Conservation (phyloP, 139 green algal genomes). For the Tetraselmis chui region DNA sequence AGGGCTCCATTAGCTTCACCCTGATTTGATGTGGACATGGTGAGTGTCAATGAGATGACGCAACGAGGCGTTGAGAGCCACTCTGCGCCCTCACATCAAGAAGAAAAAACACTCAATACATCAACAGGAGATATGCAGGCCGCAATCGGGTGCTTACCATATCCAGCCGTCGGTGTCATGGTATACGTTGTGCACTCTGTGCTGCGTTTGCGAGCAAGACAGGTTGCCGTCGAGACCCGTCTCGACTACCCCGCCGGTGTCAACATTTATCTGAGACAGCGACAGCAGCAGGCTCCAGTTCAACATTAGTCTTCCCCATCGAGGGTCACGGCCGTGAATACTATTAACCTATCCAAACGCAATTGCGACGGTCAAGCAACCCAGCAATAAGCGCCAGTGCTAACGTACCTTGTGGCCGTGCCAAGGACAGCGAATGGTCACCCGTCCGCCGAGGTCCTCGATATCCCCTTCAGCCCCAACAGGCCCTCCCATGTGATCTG, state of each 20-base stretch:
- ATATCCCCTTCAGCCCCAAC: slow-evolving; percentile 26
- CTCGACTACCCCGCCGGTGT: slow-evolving; percentile 12
- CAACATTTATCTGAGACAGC: slow-evolving; percentile 1
- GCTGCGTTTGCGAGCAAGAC: slow-evolving; percentile 9
- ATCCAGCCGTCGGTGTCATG: slow-evolving; percentile 11
- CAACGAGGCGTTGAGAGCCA: no score
- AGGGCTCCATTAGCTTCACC: background rate
- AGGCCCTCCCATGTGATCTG: slow-evolving; percentile 20
- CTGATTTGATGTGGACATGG: no score
- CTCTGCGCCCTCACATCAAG: no score
- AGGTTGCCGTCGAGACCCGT: slow-evolving; percentile 9
- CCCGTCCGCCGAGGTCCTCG: slow-evolving; percentile 40
- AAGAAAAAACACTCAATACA: no score
- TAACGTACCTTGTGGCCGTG: slow-evolving; percentile 51
- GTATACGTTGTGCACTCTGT: slow-evolving; percentile 13
- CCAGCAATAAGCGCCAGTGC: background rate
- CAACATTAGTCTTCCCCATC: no score
- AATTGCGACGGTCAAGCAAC: background rate
- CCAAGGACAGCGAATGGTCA: slow-evolving; percentile 53
- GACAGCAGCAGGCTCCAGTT: no score
- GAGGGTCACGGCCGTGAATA: background rate
- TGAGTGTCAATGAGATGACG: no score
- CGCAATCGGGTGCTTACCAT: background rate
- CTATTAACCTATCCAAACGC: background rate
- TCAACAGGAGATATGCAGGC: no score